Evolutionary conservation across 2,329 filamentous ascomycete genomes (phyloP), one percentile per base, ranked within the genome.

Genomic region (Colletotrichum tropicicola): DNA sequence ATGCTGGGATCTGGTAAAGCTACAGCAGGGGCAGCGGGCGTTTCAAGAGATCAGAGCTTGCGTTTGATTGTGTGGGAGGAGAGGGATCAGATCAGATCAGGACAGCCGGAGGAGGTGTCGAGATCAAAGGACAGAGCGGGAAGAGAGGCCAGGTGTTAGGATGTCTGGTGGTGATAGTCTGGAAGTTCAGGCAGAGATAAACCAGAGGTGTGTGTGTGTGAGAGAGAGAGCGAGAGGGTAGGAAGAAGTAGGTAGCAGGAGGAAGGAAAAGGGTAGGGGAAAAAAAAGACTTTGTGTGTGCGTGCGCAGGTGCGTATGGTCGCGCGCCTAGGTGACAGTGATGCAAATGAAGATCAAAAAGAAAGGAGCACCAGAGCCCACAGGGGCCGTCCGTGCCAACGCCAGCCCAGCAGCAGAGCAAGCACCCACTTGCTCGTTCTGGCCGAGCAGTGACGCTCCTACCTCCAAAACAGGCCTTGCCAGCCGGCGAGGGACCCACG

Each of bases 331-430:
- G 39, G 52, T 52, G 54, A 23, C 32, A 21, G 59, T 63, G 63
- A 66, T 66, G 63, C 59, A 66, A 66, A 64, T 66, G 59, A 64
- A 64, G 63, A 66, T 66, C 27, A 41, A 60, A 60, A 65, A 65
- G 61, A 61, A 65, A 65, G 62, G 62, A 65, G 61, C 61, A 61
- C 57, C 35, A 56, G 57, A 61, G 62, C 17, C 62, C 57, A 65
- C 62, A 30, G 35, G 27, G 51, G 57, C 49, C 54, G 62, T 65
- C 62, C 62, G 62, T 62, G 62, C 62, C 57, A 56, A 65, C 44
- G 44, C 57, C 61, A 47, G 49, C 19, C 59, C 43, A 56, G 43
- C 37, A 49, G 32, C 23, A 45, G 21, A 59, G 19, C 37, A 49
- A 30, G 32, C 28, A 44, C 51, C 21, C 8, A 19, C 17, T 39